These are phyloP conservation scores for Paramecium sonneborni DNA, from an alignment of 73 alveolate species.

Conservation along the genomic window DNA sequence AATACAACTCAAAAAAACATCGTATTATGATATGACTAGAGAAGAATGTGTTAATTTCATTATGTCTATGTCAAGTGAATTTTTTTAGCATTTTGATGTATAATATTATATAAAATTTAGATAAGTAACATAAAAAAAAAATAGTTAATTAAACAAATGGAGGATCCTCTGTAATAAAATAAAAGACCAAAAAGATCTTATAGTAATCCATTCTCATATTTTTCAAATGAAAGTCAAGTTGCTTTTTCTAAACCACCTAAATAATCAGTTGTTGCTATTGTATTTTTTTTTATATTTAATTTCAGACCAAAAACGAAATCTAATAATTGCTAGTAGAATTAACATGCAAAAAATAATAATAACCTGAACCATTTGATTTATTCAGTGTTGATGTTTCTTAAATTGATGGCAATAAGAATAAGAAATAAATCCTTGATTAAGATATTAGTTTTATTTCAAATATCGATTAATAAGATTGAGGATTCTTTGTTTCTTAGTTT, in stretches of 20 bases:
- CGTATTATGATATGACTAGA: constrained; percentile 29
- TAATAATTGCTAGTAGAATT: background rate
- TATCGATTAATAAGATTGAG: constrained; percentile 1
- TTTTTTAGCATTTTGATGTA: constrained; percentile 47
- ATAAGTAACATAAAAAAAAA: background rate
- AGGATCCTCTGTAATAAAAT: background rate
- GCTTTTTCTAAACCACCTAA: constrained; percentile 11
- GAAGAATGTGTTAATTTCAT: constrained; percentile 53
- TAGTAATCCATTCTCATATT: constrained; percentile 48
- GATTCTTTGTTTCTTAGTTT: background rate
- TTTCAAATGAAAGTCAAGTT: background rate
- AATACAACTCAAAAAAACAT: background rate
- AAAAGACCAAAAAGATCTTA: constrained; percentile 27
- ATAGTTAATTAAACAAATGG: constrained; percentile 15
- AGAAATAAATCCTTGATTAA: constrained; percentile 30
- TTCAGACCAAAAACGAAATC: constrained; percentile 46
- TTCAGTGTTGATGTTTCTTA: constrained; percentile 38
- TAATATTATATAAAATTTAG: background rate
- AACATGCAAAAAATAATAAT: background rate
- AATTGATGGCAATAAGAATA: constrained; percentile 1
- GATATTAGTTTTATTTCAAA: constrained; percentile 51
- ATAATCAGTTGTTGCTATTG: constrained; percentile 37
- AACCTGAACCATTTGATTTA: background rate
- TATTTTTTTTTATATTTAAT: background rate
- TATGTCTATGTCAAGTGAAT: background rate